Evolutionary conservation across 2,329 filamentous ascomycete genomes (phyloP), one percentile per base, ranked within the genome.

Genomic region (Microcyclospora pomicola): DNA sequence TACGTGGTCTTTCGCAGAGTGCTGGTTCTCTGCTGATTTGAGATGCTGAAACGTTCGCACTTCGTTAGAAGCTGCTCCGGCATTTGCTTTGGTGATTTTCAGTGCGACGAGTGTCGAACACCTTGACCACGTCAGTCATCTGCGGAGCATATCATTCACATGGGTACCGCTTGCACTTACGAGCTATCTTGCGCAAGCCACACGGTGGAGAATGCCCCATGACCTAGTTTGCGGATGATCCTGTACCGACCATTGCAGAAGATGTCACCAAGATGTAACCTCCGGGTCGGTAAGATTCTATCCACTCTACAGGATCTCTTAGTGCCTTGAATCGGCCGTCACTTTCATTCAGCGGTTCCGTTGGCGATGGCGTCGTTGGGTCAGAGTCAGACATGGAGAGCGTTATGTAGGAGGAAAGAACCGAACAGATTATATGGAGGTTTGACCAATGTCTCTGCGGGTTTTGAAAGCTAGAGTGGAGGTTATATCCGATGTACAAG

Each of bases 211-310:
- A 36, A 63, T 1, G 52, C 52, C 39, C 58, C 60, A 45, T 47
- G 54, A 14, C 58, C 60, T 31, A 63, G 34, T 44, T 63, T 64
- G 41, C 59, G 55, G 2, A 60, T 31, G 15, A 65, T 44, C 36
- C 50, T 54, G 39, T 62, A 64, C 34, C 56, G 50, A 12, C 45
- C 52, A 19, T 50, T 16, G 15, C 48, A 43, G 9, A 61, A 45
- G 10, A 13, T 36, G 37, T 59, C 50, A 12, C 53, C 58, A 1
- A 63, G 44, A 2, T 38, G 37, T 12, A 61, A 10, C 59, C 49
- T 9, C 56, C 57, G 27, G 38, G 36, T 37, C 40, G 28, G 33
- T 59, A 52, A 9, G 33, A 31, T 15, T 44, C 42, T 34, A 40
- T 34, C 12, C 36, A 29, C 27, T 40, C 38, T 15, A 40, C 19